Conservation (phyloP, 1,284 basidiomycete genomes). For the Tylopilus orsonianus region DNA sequence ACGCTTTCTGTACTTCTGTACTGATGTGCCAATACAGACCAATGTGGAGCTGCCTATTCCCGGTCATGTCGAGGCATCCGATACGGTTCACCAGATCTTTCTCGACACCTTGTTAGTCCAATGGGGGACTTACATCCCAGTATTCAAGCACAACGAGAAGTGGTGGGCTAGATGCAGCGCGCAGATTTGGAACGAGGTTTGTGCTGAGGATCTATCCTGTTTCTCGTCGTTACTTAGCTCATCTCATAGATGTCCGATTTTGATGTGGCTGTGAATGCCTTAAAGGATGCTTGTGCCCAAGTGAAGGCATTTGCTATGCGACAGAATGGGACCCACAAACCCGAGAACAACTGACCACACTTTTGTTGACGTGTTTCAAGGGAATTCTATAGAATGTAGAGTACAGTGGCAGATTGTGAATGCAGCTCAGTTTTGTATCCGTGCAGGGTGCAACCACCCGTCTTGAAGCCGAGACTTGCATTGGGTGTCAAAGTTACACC, state of each 20-base stretch:
- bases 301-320: constrained; percentile 14
- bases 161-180: constrained; percentile 75
- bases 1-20: neutral
- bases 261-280: constrained; percentile 28
- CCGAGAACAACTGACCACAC: too few species aligned
- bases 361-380: too few species aligned
- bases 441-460: too few species aligned
- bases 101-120: constrained; percentile 39
- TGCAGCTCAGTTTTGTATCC: too few species aligned
- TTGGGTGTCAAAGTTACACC: too few species aligned
- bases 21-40: constrained; percentile 28
- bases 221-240: neutral
- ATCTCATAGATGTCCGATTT: constrained; percentile 32
- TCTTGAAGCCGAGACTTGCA: too few species aligned
- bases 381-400: too few species aligned
- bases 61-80: constrained; percentile 30
- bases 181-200: constrained; percentile 75
- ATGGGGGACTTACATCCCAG: constrained; percentile 37
- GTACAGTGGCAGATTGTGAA: too few species aligned
- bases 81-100: constrained; percentile 37
- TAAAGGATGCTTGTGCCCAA: constrained; percentile 25
- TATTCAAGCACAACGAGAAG: constrained; percentile 55
- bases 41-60: constrained; percentile 60
- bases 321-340: neutral
- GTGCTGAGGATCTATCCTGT: constrained; percentile 19